Conservation (phyloP, 2,329 filamentous ascomycete genomes). For the Cercospora sojina region DNA sequence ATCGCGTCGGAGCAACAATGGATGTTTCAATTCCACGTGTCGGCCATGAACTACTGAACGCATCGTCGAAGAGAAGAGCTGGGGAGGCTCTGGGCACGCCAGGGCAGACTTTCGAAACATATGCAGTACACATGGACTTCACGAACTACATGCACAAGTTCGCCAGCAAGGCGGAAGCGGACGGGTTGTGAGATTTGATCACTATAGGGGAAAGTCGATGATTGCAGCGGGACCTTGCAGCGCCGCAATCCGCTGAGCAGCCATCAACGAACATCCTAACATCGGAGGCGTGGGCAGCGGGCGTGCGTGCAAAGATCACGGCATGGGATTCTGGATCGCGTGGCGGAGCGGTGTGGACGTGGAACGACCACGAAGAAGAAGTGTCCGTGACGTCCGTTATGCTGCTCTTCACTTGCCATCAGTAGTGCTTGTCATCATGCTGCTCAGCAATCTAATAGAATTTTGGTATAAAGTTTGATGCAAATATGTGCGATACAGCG, state of each 20-base stretch:
- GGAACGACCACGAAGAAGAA: neutral
- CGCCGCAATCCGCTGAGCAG: neutral
- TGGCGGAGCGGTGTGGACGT: neutral
- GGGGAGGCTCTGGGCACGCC: neutral
- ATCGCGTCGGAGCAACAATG: neutral
- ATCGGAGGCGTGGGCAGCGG: neutral
- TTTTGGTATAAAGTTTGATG: neutral
- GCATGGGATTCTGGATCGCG: neutral
- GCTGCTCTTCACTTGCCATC: neutral
- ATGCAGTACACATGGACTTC: neutral
- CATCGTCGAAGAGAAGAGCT: neutral
- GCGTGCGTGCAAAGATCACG: neutral
- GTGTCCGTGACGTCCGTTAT: neutral
- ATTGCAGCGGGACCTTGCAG: neutral
- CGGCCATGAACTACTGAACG: neutral
- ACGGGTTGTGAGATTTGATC: neutral
- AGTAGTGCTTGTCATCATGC: neutral
- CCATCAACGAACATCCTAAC: conserved; percentile 1
- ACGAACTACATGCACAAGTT: neutral
- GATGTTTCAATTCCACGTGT: neutral
- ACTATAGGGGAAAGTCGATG: neutral
- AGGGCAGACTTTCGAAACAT: neutral
- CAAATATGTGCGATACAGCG: neutral
- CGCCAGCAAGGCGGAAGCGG: neutral
- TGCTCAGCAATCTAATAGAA: neutral